A percentile compares a stretch with the other conserved stretches of the same genome.
Conservation (phyloP, 2,329 filamentous ascomycete genomes). For the Daldinia eschscholtzii region DNA sequence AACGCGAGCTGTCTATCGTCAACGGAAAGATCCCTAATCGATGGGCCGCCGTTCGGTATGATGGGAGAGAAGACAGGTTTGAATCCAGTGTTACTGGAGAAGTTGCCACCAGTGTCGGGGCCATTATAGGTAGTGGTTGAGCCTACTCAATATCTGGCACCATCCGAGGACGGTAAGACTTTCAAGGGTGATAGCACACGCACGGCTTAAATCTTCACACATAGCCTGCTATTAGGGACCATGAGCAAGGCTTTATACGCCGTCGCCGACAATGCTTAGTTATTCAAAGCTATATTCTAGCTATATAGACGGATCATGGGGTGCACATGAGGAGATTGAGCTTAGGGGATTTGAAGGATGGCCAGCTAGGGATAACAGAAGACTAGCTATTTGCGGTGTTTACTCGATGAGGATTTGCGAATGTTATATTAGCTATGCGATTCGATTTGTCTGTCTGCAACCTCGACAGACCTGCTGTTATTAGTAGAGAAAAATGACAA, state of each 20-base stretch:
- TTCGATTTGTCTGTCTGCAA: not conserved
- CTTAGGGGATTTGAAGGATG: not conserved
- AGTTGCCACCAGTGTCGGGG: not conserved
- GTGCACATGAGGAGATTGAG: not conserved
- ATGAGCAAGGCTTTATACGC: not conserved
- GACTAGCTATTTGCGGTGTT: not conserved
- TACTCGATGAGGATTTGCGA: not conserved
- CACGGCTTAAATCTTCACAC: not conserved
- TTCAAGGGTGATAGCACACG: not conserved
- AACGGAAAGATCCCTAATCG: conserved; percentile 54
- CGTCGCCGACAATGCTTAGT: not conserved
- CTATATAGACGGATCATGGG: not conserved
- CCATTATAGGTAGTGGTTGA: not conserved
- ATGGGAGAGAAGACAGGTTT: conserved; percentile 24
- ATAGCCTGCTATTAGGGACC: no score
- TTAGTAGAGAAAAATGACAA: not conserved
- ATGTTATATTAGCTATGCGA: not conserved
- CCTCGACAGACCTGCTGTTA: not conserved
- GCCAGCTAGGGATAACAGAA: not conserved
- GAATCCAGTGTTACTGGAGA: conserved; percentile 3
- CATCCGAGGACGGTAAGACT: not conserved
- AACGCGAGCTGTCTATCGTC: conserved; percentile 46
- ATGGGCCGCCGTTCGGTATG: conserved; percentile 19
- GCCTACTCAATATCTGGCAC: not conserved
- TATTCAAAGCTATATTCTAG: not conserved